phyloP scores from a whole-genome alignment of 148 eudicot genomes.

The Salicornia ramosissima region DNA sequence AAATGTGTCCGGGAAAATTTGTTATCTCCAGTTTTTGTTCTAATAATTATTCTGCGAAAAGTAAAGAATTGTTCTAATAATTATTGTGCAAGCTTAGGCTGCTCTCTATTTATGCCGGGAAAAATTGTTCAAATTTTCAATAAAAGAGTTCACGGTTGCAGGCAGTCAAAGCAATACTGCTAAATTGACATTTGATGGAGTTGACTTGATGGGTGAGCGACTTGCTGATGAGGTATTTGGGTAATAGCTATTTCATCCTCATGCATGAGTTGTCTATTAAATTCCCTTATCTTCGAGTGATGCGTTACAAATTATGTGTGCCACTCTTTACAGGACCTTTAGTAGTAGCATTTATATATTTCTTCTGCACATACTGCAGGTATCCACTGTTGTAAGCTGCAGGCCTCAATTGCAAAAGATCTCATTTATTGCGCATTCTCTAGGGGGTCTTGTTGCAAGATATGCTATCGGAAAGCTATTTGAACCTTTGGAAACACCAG shows the following conservation, averaged over 20 bases:
- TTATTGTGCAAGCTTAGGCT: too few species aligned
- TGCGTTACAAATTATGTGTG: constrained; percentile 17
- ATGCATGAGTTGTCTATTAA: background rate
- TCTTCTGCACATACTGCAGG: constrained; percentile 46
- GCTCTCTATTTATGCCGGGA: background rate
- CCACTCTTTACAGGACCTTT: constrained; percentile 23
- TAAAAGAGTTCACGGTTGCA: constrained; percentile 20
- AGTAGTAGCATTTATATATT: constrained; percentile 15
- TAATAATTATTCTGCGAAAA: too few species aligned
- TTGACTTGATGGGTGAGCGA: constrained; percentile 88
- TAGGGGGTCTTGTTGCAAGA: constrained; percentile 92
- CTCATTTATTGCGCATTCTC: constrained; percentile 80
- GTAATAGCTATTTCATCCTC: constrained; percentile 26
- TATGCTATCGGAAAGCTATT: constrained; percentile 80
- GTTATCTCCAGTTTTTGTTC: too few species aligned
- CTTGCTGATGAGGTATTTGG: constrained; percentile 83
- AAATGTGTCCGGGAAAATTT: too few species aligned
- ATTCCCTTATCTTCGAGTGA: background rate
- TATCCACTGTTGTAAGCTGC: constrained; percentile 48
- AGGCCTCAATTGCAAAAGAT: constrained; percentile 72
- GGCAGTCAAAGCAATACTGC: constrained; percentile 78
- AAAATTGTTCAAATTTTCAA: background rate
- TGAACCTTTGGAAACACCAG: constrained; percentile 24
- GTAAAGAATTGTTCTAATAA: too few species aligned
- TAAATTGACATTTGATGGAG: constrained; percentile 87